Evolutionary conservation across 495 filamentous ascomycete genomes (phyloP), one percentile per base, ranked within the genome.

Genomic region (Cenococcum geophilum): DNA sequence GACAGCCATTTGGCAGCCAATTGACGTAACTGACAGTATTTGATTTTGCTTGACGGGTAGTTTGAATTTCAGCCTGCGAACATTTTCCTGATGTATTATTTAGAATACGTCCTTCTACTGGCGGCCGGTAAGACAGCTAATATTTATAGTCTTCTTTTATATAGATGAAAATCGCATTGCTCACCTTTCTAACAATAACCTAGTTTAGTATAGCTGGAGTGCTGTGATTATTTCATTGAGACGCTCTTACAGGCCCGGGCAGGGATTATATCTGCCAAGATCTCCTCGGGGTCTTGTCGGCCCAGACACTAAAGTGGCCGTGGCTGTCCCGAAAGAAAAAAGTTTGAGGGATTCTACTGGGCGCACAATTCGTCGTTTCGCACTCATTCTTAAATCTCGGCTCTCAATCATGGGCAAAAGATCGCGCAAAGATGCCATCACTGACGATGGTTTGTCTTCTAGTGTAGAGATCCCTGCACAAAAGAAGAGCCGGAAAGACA

Each of bases 401-500:
- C 20, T 25, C 14, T 32, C 5, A 23, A 64, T 18, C 10, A 69
- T 69, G 66, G 63, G 63, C 23, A 69, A 69, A 59, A 48, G 66
- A 63, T 40, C 52, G 2, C 59, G 59, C 14, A 21, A 64, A 21
- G 62, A 68, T n/a, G 57, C 60, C 6, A 45, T 57, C 14, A 50
- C 55, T 18, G 66, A 63, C 0, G 57, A 66, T n/a, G 57, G 42
- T 21, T 43, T 42, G 20, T 12, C 20, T 3, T 25, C 43, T 5
- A 59, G 51, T 16, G 12, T 34, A 11, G 62, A 65, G 18, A 27
- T 55, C 18, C 60, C 57, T 20, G 54, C 59, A 16, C 35, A 59
- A 14, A 70, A 70, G 37, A 70, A 68, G 57, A 70, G 68, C 40
- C 54, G 59, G 20, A 68, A 68, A 43, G 68, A 70, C 47, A 65